phyloP scores from a whole-genome alignment of 1,284 basidiomycete genomes.

The Agroathelia rolfsii region DNA sequence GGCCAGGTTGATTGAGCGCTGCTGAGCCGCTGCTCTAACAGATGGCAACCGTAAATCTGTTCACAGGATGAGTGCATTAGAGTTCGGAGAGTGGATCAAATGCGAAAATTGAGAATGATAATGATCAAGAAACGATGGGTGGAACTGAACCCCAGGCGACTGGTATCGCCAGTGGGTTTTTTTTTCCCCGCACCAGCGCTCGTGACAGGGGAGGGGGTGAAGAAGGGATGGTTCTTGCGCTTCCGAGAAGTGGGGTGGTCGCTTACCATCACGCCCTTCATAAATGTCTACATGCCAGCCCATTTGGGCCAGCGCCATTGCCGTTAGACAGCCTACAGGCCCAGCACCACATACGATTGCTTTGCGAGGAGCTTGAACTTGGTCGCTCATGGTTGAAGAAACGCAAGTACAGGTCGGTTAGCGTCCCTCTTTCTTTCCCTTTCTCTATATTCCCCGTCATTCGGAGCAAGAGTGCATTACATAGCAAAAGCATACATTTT shows the following conservation, averaged over 20 bases:
- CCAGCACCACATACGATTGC: conserved; percentile 77
- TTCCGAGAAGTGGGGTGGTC: conserved; percentile 12
- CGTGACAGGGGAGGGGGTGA: conserved; percentile 12
- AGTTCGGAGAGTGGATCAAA: conserved; percentile 12
- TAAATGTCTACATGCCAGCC: conserved; percentile 90
- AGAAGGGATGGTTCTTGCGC: conserved; percentile 10
- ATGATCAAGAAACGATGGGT: neutral
- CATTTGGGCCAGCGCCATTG: conserved; percentile 76
- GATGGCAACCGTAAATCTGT: conserved; percentile 64
- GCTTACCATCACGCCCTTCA: conserved; percentile 76
- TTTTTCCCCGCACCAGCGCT: no score
- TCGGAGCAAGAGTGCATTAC: no score
- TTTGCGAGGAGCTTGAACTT: no score
- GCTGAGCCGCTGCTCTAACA: conserved; percentile 51
- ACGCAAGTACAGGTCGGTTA: no score
- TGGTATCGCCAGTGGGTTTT: no score
- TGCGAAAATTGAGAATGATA: conserved; percentile 9
- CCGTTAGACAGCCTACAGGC: conserved; percentile 89
- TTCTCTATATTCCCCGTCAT: no score
- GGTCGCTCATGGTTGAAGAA: no score
- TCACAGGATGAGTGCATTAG: neutral
- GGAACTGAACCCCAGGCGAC: no score
- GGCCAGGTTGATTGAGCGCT: conserved; percentile 92
- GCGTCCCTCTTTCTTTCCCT: no score
- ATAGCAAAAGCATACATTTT: no score